A percentile compares a stretch with the other conserved stretches of the same genome.
These are phyloP conservation scores for Achlya hypogyna DNA, from an alignment of 352 stramenopile genomes.

Conservation along the genomic window DNA sequence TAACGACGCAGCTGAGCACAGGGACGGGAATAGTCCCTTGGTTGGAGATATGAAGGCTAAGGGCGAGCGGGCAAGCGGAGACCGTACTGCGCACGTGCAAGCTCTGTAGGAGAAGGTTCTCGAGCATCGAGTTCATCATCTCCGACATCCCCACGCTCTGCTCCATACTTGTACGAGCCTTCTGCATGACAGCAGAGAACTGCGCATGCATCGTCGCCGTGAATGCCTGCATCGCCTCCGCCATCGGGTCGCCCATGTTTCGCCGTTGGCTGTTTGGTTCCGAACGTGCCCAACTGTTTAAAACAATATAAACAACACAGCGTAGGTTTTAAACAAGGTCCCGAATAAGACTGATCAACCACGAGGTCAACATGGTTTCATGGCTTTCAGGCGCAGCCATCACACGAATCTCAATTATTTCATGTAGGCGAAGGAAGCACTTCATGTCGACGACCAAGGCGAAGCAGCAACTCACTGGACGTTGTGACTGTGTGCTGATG, in stretches of 20 bases:
- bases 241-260: neutral
- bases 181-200: conserved; percentile 10
- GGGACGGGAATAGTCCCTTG: conserved; percentile 8
- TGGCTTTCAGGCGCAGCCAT: no score
- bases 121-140: conserved; percentile 20
- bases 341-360: neutral
- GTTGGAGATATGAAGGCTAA: neutral
- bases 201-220: conserved; percentile 13
- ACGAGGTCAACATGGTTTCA: no score
- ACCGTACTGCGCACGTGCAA: neutral
- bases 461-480: no score
- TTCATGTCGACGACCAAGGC: no score
- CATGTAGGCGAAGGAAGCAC: no score
- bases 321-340: no score
- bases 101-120: conserved; percentile 16
- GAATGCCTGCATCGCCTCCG: conserved; percentile 9
- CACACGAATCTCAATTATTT: no score
- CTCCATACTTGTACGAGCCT: conserved; percentile 13
- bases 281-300: no score
- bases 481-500: no score
- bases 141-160: conserved; percentile 14
- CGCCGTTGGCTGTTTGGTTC: no score
- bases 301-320: no score
- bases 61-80: neutral
- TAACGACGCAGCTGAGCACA: neutral